These are phyloP conservation scores for Aureobasidium uvarum DNA, from an alignment of 2,329 filamentous ascomycete species.

Conservation along the genomic window DNA sequence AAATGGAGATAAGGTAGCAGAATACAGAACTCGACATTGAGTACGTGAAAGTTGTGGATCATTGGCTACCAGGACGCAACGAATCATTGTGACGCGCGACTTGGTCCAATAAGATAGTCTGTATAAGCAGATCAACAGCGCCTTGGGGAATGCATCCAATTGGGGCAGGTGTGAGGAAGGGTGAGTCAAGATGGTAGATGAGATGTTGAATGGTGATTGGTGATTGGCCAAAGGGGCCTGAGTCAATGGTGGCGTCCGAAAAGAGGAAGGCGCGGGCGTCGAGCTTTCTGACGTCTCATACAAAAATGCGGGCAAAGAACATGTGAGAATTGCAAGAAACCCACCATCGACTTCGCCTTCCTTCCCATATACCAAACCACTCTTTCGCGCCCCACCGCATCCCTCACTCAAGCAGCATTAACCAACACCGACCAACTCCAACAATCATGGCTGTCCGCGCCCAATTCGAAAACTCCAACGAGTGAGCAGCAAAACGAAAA, in stretches of 20 bases:
- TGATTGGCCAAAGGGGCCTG: slow-evolving; percentile 6
- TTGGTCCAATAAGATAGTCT: background rate
- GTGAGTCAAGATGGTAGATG: slow-evolving; percentile 24
- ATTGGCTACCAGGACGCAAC: background rate
- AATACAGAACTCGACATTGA: background rate
- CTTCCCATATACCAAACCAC: background rate
- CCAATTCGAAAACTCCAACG: slow-evolving; percentile 86
- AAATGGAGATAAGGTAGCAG: background rate
- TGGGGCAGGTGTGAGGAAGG: background rate
- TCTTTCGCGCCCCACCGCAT: background rate
- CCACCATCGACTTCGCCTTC: background rate
- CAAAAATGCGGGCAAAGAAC: slow-evolving; percentile 25
- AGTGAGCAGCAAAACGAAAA: slow-evolving; percentile 56
- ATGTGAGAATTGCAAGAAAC: slow-evolving; percentile 21
- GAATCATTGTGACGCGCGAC: background rate
- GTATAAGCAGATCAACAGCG: background rate
- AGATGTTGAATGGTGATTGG: background rate
- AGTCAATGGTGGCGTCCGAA: slow-evolving; percentile 12
- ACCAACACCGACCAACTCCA: background rate
- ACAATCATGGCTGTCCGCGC: slow-evolving; percentile 54
- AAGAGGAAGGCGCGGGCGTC: slow-evolving; percentile 21
- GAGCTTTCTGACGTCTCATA: slow-evolving; percentile 26
- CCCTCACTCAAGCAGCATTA: background rate
- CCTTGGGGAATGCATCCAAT: background rate
- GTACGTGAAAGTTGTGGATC: background rate